A percentile compares a stretch with the other conserved stretches of the same genome.
Conservation (phyloP, 371 early-diverging fungal genomes). For the Mortierella sp. region DNA sequence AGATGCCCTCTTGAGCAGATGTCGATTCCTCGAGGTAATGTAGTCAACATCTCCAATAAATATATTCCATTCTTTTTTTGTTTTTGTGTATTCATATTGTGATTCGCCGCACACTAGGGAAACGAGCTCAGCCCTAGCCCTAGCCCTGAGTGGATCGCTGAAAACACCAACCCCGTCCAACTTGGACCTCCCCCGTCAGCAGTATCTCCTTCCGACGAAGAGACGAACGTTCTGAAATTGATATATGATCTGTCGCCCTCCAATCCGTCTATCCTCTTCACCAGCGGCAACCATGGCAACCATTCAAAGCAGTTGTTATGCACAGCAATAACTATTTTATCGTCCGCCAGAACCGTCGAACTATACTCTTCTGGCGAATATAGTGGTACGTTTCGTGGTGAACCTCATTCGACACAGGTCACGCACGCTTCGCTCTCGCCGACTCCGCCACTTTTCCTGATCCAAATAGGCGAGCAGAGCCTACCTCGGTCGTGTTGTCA, state of each 20-base stretch:
- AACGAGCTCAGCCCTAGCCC: neutral
- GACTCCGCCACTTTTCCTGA: slow-evolving; percentile 20
- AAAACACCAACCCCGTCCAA: neutral
- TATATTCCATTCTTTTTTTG: neutral
- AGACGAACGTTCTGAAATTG: neutral
- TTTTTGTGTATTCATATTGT: too few relatives aligned
- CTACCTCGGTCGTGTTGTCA: slow-evolving; percentile 8
- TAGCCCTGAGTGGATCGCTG: neutral
- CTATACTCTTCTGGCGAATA: slow-evolving; percentile 34
- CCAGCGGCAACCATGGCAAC: neutral
- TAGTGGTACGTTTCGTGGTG: slow-evolving; percentile 42
- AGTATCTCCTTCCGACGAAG: neutral
- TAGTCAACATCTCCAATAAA: neutral
- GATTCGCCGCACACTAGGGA: neutral
- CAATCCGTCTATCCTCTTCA: slow-evolving; percentile 29
- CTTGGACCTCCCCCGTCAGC: neutral
- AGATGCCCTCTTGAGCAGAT: slow-evolving; percentile 1
- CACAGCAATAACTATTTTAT: slow-evolving; percentile 19
- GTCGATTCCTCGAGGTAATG: slow-evolving; percentile 18
- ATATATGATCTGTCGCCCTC: slow-evolving; percentile 13
- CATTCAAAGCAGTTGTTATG: neutral
- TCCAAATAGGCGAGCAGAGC: slow-evolving; percentile 18
- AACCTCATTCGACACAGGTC: neutral
- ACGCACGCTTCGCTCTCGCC: neutral
- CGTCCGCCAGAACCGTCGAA: slow-evolving; percentile 42